These are phyloP conservation scores for Calonectria pseudoreteaudii DNA, from an alignment of 2,329 filamentous ascomycete genomes.

Conservation along the genomic window DNA sequence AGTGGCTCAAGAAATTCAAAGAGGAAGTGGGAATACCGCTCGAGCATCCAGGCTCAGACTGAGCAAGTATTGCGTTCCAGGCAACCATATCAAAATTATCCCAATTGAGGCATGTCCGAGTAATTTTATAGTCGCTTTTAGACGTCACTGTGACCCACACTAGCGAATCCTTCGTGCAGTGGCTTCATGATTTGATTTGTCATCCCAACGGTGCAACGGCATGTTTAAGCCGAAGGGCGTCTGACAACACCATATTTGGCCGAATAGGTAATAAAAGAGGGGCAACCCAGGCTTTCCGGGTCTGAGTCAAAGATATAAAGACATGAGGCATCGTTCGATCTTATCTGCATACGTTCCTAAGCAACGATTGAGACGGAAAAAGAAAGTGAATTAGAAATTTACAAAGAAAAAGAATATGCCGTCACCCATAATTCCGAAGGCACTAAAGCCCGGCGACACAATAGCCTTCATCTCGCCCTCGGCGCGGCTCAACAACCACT, in stretches of 20 bases:
- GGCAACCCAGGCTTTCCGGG: background rate
- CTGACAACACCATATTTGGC: background rate
- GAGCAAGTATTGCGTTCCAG: background rate
- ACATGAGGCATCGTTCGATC: background rate
- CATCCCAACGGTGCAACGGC: background rate
- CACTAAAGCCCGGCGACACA: constrained; percentile 49
- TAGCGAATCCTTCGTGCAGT: background rate
- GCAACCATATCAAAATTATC: background rate
- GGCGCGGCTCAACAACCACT: constrained; percentile 47
- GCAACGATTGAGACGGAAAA: background rate
- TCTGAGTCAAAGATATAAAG: background rate
- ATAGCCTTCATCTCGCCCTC: constrained; percentile 57
- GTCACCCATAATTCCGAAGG: constrained; percentile 38
- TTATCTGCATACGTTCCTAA: no score
- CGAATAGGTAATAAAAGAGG: background rate
- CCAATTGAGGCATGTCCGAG: background rate
- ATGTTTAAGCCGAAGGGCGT: background rate
- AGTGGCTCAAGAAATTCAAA: background rate
- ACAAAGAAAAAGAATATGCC: constrained; percentile 20
- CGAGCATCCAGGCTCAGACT: no score
- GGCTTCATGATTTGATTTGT: background rate
- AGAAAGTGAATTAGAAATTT: background rate
- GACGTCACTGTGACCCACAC: background rate
- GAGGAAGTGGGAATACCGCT: background rate
- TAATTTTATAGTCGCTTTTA: background rate